Evolutionary conservation across 352 stramenopile genomes (phyloP), one percentile per base, ranked within the genome.

Genomic region (Hyaloperonospora brassicae): DNA sequence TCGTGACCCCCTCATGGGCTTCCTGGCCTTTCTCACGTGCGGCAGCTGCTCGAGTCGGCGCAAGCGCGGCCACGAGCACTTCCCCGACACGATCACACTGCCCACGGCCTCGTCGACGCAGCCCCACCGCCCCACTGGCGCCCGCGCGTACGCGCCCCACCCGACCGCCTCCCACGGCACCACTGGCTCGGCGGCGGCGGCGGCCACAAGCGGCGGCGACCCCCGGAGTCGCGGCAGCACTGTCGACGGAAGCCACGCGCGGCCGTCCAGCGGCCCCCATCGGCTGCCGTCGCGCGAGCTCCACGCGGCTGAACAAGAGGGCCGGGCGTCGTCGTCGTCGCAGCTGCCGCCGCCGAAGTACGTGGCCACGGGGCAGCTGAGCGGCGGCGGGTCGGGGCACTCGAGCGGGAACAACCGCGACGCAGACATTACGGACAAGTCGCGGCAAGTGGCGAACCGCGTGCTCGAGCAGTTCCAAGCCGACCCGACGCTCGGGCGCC

Each of bases 401-500:
- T 34, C 4, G 27, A 34, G 27, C 27, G 27, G 27, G 27, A 73
- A 69, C 17, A 62, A 64, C 30, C 61, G 57, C 35, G 66, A 68
- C 45, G 60, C 57, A 40, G 62, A 75, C 36, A 66, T 69, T 52
- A 74, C 61, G 9, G 58, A 72, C 38, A 66, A 50, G 38, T 81
- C 73, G 7, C 59, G 60, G 4, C 71, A 84, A 45, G 73, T 76
- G 11, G 72, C 76, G 11, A 68, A 57, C 30, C 72, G 70, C 12
- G 78, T 89, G 43, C 57, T 91, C n/a, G 66, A 82, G 35, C 74
- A 86, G 46, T 82, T 93, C 51, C 77, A 90, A 62, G 46, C 62
- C 10, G 78, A 90, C 48, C 55, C 74, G 45, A 71, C 66, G 41
- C 71, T 93, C 11, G 62, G 64, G 6, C 44, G 59, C 0, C 68